A percentile compares a stretch with the other conserved stretches of the same genome.
Conservation (phyloP, 2,329 filamentous ascomycete genomes). For the Tolypocladium guangdongense region DNA sequence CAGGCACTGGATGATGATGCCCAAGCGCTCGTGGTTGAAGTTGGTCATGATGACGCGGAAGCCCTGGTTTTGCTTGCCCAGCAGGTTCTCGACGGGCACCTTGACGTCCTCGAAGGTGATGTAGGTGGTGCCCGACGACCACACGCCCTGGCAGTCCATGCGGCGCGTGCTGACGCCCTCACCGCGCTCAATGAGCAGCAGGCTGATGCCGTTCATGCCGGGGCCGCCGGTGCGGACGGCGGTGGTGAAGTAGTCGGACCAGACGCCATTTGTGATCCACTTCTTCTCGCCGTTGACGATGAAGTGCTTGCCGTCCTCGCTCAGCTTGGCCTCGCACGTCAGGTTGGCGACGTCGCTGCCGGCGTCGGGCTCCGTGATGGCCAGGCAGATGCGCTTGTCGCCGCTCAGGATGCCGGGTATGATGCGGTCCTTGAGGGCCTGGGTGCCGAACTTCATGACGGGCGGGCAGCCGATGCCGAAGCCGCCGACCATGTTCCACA, state of each 20-base stretch:
- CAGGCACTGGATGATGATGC: constrained; percentile 94
- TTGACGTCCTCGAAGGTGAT: constrained; percentile 99
- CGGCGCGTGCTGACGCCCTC: constrained; percentile 84
- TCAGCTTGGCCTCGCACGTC: constrained; percentile 89
- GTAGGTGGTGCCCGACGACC: constrained; percentile 91
- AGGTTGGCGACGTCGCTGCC: constrained; percentile 92
- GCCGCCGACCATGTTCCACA: constrained; percentile 96
- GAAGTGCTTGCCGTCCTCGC: constrained; percentile 94
- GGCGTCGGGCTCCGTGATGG: constrained; percentile 93
- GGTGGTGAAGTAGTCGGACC: constrained; percentile 95
- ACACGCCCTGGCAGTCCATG: constrained; percentile 98
- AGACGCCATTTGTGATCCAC: constrained; percentile 98
- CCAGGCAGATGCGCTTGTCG: constrained; percentile 94
- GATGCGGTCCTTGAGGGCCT: constrained; percentile 75
- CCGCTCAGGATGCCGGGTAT: constrained; percentile 79
- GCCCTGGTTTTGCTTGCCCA: constrained; percentile 96
- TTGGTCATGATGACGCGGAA: constrained; percentile 99
- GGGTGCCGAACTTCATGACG: constrained; percentile 82
- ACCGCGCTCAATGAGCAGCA: constrained; percentile 84
- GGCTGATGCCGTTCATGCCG: constrained; percentile 86
- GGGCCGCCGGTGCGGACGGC: constrained; percentile 80
- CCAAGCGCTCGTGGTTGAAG: constrained; percentile 98
- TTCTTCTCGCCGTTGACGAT: constrained; percentile 99
- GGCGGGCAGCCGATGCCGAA: constrained; percentile 92
- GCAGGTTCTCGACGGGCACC: constrained; percentile 96